phyloP scores from a whole-genome alignment of 768 basidiomycete species.

The Tulasnella sp. region DNA sequence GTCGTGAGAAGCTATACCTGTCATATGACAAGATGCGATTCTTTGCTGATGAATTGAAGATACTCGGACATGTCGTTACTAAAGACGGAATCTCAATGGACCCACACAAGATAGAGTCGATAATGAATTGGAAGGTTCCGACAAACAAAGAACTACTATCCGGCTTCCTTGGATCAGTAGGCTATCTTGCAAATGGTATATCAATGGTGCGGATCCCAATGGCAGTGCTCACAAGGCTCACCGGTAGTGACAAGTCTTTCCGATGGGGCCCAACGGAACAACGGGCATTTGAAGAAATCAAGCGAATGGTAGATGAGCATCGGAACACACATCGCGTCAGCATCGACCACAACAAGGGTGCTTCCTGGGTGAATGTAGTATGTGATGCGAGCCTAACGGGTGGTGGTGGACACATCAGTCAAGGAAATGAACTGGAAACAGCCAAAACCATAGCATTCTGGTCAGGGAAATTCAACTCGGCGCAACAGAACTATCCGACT shows the following conservation, averaged over 20 bases:
- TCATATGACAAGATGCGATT: constrained; percentile 25
- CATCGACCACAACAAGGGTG: constrained; percentile 18
- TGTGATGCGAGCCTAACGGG: constrained; percentile 27
- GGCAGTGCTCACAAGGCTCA: constrained; percentile 23
- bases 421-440: constrained; percentile 8
- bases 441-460: constrained; percentile 1
- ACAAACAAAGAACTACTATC: constrained; percentile 25
- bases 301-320: constrained; percentile 16
- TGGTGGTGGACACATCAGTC: constrained; percentile 25
- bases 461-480: constrained; percentile 10
- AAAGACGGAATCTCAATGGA: constrained; percentile 34
- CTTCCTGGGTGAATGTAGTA: constrained; percentile 24
- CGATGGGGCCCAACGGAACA: constrained; percentile 26
- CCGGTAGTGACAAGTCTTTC: constrained; percentile 20
- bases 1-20: constrained; percentile 24
- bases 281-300: constrained; percentile 25
- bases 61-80: constrained; percentile 30
- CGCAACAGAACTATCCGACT: constrained; percentile 26
- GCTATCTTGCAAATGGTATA: constrained; percentile 28
- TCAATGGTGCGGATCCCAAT: constrained; percentile 29
- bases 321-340: constrained; percentile 20
- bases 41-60: constrained; percentile 22
- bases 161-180: constrained; percentile 29
- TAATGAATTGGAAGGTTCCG: constrained; percentile 25
- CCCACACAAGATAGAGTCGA: constrained; percentile 25